Conservation (phyloP, 2,329 filamentous ascomycete genomes). For the Alternaria arbusti region DNA sequence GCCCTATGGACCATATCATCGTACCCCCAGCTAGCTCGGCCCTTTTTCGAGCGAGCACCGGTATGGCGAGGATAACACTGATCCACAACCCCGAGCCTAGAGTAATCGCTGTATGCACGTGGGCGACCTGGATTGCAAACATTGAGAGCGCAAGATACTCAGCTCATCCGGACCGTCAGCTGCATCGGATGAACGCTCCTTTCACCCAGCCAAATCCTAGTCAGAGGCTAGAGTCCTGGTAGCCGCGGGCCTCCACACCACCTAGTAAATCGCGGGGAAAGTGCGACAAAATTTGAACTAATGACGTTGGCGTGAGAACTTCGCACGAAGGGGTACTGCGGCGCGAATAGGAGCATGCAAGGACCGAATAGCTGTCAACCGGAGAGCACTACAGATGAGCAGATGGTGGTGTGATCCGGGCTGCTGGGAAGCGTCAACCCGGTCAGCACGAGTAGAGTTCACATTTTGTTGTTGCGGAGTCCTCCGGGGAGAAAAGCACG, state of each 20-base stretch:
- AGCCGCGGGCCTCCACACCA: conserved; percentile 14
- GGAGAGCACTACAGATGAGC: conserved; percentile 6
- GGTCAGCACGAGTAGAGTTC: neutral
- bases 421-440: neutral
- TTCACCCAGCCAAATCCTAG: conserved; percentile 25
- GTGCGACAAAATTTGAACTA: conserved; percentile 19
- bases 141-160: neutral
- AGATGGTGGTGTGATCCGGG: conserved; percentile 19
- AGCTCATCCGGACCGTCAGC: conserved; percentile 25
- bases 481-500: neutral
- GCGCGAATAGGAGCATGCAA: conserved; percentile 13
- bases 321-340: conserved; percentile 31
- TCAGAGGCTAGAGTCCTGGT: conserved; percentile 11
- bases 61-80: conserved; percentile 1
- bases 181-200: conserved; percentile 36
- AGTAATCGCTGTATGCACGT: neutral
- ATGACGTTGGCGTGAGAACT: conserved; percentile 19
- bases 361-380: conserved; percentile 7
- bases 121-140: neutral
- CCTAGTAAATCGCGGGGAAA: conserved; percentile 24
- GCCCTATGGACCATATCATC: conserved; percentile 15
- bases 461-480: conserved; percentile 1
- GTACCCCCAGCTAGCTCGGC: conserved; percentile 29
- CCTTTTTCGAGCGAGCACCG: conserved; percentile 46
- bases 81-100: conserved; percentile 7